Conservation (phyloP, 768 basidiomycete species). For the Trametes maxima region DNA sequence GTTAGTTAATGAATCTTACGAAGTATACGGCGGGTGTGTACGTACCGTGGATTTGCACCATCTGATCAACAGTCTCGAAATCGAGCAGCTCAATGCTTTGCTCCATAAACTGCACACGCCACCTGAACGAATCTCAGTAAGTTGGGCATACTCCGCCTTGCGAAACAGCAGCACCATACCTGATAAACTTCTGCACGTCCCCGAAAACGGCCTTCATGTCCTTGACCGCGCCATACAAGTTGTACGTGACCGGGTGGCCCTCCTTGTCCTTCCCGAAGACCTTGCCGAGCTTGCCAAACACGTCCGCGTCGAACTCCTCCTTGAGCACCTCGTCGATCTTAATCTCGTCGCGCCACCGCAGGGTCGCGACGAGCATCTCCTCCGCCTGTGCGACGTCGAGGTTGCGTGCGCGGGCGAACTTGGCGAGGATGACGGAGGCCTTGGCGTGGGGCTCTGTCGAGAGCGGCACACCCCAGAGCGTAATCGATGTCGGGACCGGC, state of each 20-base stretch:
- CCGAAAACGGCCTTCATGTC: slow-evolving; percentile 74
- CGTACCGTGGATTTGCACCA: slow-evolving; percentile 72
- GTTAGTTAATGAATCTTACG: background rate
- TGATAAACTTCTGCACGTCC: slow-evolving; percentile 73
- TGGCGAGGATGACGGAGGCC: slow-evolving; percentile 71
- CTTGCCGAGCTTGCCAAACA: slow-evolving; percentile 56
- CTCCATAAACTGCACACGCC: slow-evolving; percentile 83
- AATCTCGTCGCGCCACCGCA: slow-evolving; percentile 76
- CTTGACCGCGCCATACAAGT: slow-evolving; percentile 72
- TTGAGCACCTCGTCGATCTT: slow-evolving; percentile 59
- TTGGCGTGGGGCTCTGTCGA: slow-evolving; percentile 52
- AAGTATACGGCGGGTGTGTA: slow-evolving; percentile 41
- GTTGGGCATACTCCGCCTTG: background rate
- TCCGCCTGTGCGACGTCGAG: slow-evolving; percentile 55
- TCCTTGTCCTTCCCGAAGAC: slow-evolving; percentile 72
- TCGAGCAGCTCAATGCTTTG: slow-evolving; percentile 61
- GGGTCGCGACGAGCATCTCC: slow-evolving; percentile 64
- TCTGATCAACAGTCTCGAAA: slow-evolving; percentile 73
- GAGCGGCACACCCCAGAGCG: slow-evolving; percentile 72
- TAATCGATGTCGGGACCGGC: slow-evolving; percentile 51
- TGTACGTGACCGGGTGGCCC: slow-evolving; percentile 76
- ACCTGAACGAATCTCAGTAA: slow-evolving; percentile 42
- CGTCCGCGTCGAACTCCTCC: slow-evolving; percentile 42
- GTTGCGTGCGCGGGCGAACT: slow-evolving; percentile 76
- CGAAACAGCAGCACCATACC: slow-evolving; percentile 43